Evolutionary conservation across 202 grass and related monocot species (phyloP).

Genomic region (Zizania palustris): DNA sequence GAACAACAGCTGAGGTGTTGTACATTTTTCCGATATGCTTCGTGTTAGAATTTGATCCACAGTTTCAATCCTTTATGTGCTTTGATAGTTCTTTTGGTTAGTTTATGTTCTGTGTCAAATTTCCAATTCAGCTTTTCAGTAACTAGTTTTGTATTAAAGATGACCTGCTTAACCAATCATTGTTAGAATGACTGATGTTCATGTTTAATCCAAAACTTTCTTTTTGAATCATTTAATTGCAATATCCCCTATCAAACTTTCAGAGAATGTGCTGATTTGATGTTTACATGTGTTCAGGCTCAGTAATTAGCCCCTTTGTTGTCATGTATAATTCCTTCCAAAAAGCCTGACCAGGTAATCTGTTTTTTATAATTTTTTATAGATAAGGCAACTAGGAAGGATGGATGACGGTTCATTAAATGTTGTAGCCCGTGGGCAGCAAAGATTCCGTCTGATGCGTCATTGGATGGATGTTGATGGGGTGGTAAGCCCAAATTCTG

Average conservation of each 20-base stretch:
- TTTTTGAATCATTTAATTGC: background rate
- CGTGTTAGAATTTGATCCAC: conserved; percentile 14
- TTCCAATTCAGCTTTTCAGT: background rate
- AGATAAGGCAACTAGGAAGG: conserved; percentile 81
- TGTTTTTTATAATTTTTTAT: conserved; percentile 36
- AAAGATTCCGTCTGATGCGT: conserved; percentile 70
- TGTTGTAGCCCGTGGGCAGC: conserved; percentile 88
- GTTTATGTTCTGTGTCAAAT: conserved; percentile 1
- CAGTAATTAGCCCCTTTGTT: background rate
- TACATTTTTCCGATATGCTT: conserved; percentile 31
- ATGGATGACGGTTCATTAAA: conserved; percentile 76
- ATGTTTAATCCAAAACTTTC: background rate
- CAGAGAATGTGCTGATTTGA: conserved; percentile 13
- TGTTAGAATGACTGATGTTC: background rate
- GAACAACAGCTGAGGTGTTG: conserved; percentile 92
- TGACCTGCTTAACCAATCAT: background rate
- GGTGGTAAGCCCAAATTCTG: conserved; percentile 59
- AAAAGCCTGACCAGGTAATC: conserved; percentile 13
- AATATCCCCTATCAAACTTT: background rate
- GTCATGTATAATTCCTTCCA: conserved; percentile 17
- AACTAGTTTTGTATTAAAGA: background rate
- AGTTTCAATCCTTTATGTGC: background rate
- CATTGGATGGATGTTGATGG: conserved; percentile 73
- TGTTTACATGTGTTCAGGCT: background rate
- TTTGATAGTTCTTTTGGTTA: conserved; percentile 12